Conservation (phyloP, 345 rosid genomes). For the Citrus inodora region DNA sequence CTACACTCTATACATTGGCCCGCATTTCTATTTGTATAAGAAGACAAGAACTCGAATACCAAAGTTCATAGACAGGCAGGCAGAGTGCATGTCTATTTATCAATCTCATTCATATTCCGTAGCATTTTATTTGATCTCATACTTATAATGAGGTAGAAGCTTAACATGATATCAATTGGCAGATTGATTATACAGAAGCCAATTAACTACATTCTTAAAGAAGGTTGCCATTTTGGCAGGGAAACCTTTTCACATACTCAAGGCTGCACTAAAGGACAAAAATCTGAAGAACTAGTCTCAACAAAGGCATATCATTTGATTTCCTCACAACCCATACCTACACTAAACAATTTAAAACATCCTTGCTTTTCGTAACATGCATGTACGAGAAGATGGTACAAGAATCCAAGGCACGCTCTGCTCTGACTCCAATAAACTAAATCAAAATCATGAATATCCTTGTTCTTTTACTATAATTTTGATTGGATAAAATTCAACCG, state of each 20-base stretch:
- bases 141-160: neutral
- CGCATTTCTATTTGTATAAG: neutral
- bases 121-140: neutral
- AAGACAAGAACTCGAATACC: neutral
- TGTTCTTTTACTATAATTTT: neutral
- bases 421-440: neutral
- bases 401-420: neutral
- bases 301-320: neutral
- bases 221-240: neutral
- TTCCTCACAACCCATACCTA: neutral
- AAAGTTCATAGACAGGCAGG: neutral
- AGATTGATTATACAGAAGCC: neutral
- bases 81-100: neutral
- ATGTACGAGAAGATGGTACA: neutral
- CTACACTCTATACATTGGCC: neutral
- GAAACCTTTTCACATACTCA: neutral
- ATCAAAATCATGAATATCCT: neutral
- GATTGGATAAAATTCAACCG: neutral
- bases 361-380: neutral
- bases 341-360: neutral
- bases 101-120: slow-evolving; percentile 1
- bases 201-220: neutral
- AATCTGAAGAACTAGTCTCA: neutral
- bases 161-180: neutral
- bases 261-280: neutral